Conservation (phyloP, 2,329 filamentous ascomycete genomes). For the Biscogniauxia sp. region DNA sequence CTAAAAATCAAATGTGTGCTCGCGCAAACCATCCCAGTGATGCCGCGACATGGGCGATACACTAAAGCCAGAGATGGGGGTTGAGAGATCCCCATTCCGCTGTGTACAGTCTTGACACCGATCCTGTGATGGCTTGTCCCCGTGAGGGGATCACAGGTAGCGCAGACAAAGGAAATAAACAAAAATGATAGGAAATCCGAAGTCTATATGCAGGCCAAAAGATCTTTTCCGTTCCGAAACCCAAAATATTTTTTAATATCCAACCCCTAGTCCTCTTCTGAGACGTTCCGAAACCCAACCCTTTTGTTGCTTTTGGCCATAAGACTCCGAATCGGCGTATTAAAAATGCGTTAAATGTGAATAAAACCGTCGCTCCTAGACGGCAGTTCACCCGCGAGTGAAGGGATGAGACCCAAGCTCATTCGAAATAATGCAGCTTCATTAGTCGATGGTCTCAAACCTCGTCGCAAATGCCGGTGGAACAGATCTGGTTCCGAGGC, state of each 20-base stretch:
- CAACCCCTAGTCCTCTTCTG: slow-evolving; percentile 23
- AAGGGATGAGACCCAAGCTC: neutral
- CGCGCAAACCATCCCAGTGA: slow-evolving; percentile 21
- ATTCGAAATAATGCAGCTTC: neutral
- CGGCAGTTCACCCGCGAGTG: neutral
- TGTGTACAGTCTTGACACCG: slow-evolving; percentile 27
- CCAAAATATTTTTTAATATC: slow-evolving; percentile 26
- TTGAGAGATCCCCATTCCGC: slow-evolving; percentile 20
- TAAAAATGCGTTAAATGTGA: slow-evolving; percentile 1
- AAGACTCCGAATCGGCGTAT: slow-evolving; percentile 5
- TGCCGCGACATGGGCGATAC: slow-evolving; percentile 25
- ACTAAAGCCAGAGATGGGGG: slow-evolving; percentile 12
- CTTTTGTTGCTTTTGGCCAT: slow-evolving; percentile 16
- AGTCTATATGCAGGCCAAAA: slow-evolving; percentile 35
- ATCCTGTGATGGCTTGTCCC: slow-evolving; percentile 19
- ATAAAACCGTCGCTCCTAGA: neutral
- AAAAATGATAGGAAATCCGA: slow-evolving; percentile 22
- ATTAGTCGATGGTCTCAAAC: neutral
- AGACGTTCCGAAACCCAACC: slow-evolving; percentile 15
- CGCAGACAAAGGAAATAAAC: slow-evolving; percentile 23
- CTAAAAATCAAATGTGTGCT: slow-evolving; percentile 19
- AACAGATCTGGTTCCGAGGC: slow-evolving; percentile 10
- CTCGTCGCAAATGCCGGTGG: slow-evolving; percentile 3
- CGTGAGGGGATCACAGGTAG: slow-evolving; percentile 20
- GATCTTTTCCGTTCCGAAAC: slow-evolving; percentile 31